Evolutionary conservation across 1,284 basidiomycete genomes (phyloP).

Genomic region (Cystobasidium pallidum): DNA sequence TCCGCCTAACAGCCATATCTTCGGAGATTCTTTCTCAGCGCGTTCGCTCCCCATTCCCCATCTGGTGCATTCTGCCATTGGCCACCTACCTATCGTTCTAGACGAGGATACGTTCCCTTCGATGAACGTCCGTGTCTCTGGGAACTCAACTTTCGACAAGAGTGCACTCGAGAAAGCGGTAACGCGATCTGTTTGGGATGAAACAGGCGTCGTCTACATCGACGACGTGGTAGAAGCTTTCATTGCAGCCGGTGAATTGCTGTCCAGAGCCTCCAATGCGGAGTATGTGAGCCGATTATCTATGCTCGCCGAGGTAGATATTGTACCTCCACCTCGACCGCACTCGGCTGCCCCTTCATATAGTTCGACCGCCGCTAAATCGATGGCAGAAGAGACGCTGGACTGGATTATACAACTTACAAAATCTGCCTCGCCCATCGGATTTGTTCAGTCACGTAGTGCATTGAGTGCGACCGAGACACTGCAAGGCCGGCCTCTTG

Average conservation of each 20-base stretch:
- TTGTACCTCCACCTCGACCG: constrained; percentile 45
- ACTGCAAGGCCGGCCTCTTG: constrained; percentile 11
- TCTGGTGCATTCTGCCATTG: constrained; percentile 51
- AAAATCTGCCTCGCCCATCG: constrained; percentile 48
- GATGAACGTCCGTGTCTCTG: constrained; percentile 21
- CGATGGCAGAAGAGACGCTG: constrained; percentile 44
- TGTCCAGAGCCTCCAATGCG: constrained; percentile 48
- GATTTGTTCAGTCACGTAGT: constrained; percentile 36
- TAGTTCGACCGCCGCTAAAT: constrained; percentile 12
- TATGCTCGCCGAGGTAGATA: constrained; percentile 49
- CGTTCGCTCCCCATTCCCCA: constrained; percentile 49
- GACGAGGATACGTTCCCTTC: constrained; percentile 43
- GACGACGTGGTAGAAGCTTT: constrained; percentile 48
- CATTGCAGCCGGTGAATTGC: constrained; percentile 51
- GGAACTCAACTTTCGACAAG: constrained; percentile 19
- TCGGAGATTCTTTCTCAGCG: constrained; percentile 50
- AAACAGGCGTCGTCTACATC: constrained; percentile 46
- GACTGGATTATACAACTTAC: constrained; percentile 48
- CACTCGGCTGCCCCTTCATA: background rate
- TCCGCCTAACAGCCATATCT: constrained; percentile 49
- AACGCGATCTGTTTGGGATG: constrained; percentile 15
- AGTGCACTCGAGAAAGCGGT: background rate
- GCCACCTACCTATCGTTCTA: constrained; percentile 49
- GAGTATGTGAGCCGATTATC: constrained; percentile 48
- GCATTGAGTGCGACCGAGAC: background rate